Base-by-base conservation (phyloP, 192 early-diverging fungal species). In the Umbelopsis ramanniana region DNA sequence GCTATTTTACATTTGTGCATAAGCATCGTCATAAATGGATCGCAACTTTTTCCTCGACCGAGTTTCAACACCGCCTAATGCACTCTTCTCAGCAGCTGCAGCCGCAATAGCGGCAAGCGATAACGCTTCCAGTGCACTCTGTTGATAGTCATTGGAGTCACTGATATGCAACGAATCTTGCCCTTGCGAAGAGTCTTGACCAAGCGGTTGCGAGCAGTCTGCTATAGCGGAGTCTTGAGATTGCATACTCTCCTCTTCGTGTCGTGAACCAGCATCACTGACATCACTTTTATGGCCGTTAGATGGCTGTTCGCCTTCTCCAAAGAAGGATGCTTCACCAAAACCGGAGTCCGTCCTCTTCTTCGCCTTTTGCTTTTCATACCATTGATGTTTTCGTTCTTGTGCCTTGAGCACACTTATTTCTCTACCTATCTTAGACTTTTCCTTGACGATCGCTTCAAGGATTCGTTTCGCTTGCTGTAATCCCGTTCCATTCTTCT, bases 321-420 rank as follows among this genome's bases (percentile, higher is more conserved):
- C 57, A 26, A 63, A 38, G 26, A 63, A 63, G 10, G 57, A 63
- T 19, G 29, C 2, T 63, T 63, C 57, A 23, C 69, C 45, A 37
- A 22, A 33, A 10, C 68, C 23, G n/a, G 46, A 70, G 14, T 72
- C 71, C 6, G 43, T 76, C 7, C 54, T 70, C 17, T 73, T 71
- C 38, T 74, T 66, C 37, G 78, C 72, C 52, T 87, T 85, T 33
- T 77, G 75, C 69, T 80, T 80, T 55, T 87, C 84, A 26, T 87
- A 87, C 86, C 86, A 87, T 54, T 85, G 86, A 67, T 87, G 86
- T 68, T 87, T 87, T 52, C 86, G 80, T 71, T 87, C 86, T 70
- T 87, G 84, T 24, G 80, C 77, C 63, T 82, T 83, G 14, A 85
- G 72, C 9, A 48, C 69, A 45, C 68, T 60, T 11, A 70, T 60